Percentiles rank a stretch among this genome's conserved stretches.
Conservation (phyloP, 495 filamentous ascomycete genomes). For the Penicillium salamii region DNA sequence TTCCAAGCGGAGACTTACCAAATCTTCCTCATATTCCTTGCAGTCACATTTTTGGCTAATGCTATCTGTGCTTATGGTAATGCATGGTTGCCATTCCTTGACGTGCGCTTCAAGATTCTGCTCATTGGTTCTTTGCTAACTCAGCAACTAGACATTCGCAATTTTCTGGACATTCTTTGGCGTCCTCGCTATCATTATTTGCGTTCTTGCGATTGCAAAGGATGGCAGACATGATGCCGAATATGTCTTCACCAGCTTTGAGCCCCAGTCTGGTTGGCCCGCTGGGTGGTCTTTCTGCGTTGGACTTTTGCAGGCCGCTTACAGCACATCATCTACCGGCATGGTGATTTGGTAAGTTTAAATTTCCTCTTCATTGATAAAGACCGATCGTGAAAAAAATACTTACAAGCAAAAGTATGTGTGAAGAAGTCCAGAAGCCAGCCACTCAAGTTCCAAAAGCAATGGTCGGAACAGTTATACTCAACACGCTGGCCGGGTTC, state of each 20-base stretch:
- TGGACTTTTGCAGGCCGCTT: constrained; percentile 53
- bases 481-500: constrained; percentile 62
- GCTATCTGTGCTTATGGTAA: constrained; percentile 19
- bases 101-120: constrained; percentile 42
- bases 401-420: constrained; percentile 34
- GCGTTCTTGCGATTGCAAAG: constrained; percentile 51
- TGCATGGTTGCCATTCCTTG: constrained; percentile 34
- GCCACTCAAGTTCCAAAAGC: constrained; percentile 58
- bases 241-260: constrained; percentile 57
- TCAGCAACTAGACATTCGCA: constrained; percentile 49
- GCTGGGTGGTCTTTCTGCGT: constrained; percentile 56
- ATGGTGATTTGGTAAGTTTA: constrained; percentile 32
- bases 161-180: constrained; percentile 57
- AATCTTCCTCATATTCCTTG: constrained; percentile 55
- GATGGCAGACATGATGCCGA: constrained; percentile 37
- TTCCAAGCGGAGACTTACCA: constrained; percentile 31
- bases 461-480: constrained; percentile 61
- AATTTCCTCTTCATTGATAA: too few relatives aligned
- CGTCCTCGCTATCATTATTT: constrained; percentile 54
- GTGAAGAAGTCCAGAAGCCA: constrained; percentile 61
- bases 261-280: constrained; percentile 53
- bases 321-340: constrained; percentile 52
- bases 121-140: constrained; percentile 23
- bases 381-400: too few relatives aligned
- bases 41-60: constrained; percentile 45